Evolutionary conservation across 1,284 basidiomycete species (phyloP), one percentile per base, ranked within the genome.

Genomic region (Heterobasidion parviporum): DNA sequence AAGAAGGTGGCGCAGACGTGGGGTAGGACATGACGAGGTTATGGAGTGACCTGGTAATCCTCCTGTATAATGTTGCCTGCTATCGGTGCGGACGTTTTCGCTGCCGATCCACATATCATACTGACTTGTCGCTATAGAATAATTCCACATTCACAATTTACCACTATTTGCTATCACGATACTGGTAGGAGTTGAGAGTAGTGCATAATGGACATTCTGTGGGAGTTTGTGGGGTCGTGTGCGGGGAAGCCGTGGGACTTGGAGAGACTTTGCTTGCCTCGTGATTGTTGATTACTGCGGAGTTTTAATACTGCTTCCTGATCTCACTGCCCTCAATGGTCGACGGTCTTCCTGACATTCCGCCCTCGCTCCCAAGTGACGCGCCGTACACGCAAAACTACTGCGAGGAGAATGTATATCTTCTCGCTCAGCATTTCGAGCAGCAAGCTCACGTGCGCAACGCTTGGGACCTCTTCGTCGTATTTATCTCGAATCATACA

Each of bases 361-460:
- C 68, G 4, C 69, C 69, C 59, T 64, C 52, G 38, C 54, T 72
- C 6, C 71, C 72, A 16, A 38, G 57, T 4, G 61, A 63, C 54
- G 56, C 60, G 56, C 49, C 63, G n/a, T 73, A 74, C 64, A 73
- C 72, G n/a, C 66, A 69, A 6, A 69, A 68, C 50, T 79, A 74
- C 59, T 89, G 86, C 68, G 87, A 89, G 72, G 88, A 89, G 67
- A 89, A 89, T 65, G 70, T 87, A 34, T 88, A 85, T 60, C 67
- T 82, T 41, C 74, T 89, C 2, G 75, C 74, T 8, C 66, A 77
- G 50, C 63, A 62, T 1, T 80, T 87, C 60, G 57, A 69, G 8
- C 59, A 62, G 32, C 61, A 68, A 54, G 56, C 64, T 26, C 60
- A 61, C 3, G 61, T 72, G 36, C 61, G 58, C 10, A 59, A 61